Conservation (phyloP, 2,329 filamentous ascomycete species). For the Zelopaecilomyces penicillatus region DNA sequence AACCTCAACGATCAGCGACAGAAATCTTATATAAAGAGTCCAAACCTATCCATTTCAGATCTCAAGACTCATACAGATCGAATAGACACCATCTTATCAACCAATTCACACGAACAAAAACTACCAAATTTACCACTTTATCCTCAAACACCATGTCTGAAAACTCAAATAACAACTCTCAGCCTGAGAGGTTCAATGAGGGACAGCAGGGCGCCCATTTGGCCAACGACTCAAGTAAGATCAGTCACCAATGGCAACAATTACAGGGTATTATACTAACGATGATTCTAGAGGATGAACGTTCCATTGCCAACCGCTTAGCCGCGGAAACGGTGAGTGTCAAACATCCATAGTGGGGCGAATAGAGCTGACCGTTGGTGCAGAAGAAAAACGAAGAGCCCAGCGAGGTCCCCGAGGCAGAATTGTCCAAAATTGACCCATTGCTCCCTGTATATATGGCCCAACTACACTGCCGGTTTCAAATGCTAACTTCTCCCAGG, state of each 20-base stretch:
- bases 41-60: no score
- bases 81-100: no score
- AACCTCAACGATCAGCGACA: no score
- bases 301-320: constrained; percentile 63
- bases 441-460: constrained; percentile 40
- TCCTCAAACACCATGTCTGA: constrained; percentile 23
- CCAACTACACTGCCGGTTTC: constrained; percentile 12
- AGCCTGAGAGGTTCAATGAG: constrained; percentile 58
- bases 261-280: constrained; percentile 11
- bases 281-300: constrained; percentile 51
- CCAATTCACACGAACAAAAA: no score
- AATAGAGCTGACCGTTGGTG: constrained; percentile 9
- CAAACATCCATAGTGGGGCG: neutral
- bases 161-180: constrained; percentile 49
- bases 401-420: constrained; percentile 35
- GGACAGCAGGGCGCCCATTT: constrained; percentile 62
- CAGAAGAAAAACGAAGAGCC: constrained; percentile 30
- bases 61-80: no score
- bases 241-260: no score
- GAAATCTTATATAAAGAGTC: no score
- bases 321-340: constrained; percentile 50
- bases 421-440: constrained; percentile 47
- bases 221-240: constrained; percentile 62
- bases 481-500: constrained; percentile 29
- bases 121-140: no score